A percentile compares a stretch with the other conserved stretches of the same genome.
phyloP scores from a whole-genome alignment of 2,329 filamentous ascomycete genomes.

The Monascus ruber region DNA sequence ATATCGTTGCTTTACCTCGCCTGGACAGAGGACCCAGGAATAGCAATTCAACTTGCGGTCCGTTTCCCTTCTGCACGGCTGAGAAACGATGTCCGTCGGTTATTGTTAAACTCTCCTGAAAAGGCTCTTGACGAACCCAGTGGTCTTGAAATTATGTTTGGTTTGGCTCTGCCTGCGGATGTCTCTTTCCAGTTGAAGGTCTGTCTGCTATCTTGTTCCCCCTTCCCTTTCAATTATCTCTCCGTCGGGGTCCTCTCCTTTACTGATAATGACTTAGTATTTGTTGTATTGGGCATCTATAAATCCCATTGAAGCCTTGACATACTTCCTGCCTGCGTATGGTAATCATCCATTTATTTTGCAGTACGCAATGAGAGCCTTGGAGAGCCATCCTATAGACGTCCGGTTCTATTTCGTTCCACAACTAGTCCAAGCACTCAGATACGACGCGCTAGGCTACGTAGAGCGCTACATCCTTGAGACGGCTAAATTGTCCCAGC shows the following conservation, averaged over 20 bases:
- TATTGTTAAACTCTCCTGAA: conserved; percentile 72
- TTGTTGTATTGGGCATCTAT: conserved; percentile 86
- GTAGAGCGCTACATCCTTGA: conserved; percentile 94
- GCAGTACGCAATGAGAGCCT: conserved; percentile 89
- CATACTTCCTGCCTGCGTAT: conserved; percentile 84
- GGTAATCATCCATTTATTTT: conserved; percentile 84
- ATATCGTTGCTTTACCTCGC: conserved; percentile 63
- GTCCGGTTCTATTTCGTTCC: conserved; percentile 98
- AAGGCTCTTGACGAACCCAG: conserved; percentile 72
- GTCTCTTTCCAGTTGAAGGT: conserved; percentile 78
- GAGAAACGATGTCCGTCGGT: conserved; percentile 62
- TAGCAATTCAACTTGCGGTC: conserved; percentile 74
- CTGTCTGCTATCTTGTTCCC: conserved; percentile 6
- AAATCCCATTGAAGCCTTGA: conserved; percentile 85
- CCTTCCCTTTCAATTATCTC: too few relatives aligned
- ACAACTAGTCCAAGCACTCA: conserved; percentile 89
- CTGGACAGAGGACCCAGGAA: conserved; percentile 72
- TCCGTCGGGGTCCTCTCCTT: background rate
- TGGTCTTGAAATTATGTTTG: conserved; percentile 71
- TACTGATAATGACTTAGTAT: conserved; percentile 47
- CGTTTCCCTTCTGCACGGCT: conserved; percentile 69
- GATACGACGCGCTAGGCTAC: conserved; percentile 87
- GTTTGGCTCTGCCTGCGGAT: conserved; percentile 63
- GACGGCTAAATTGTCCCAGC: conserved; percentile 91
- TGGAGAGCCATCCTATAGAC: conserved; percentile 92